Conservation (phyloP, 2,329 filamentous ascomycete genomes). For the Cytospora piceae region DNA sequence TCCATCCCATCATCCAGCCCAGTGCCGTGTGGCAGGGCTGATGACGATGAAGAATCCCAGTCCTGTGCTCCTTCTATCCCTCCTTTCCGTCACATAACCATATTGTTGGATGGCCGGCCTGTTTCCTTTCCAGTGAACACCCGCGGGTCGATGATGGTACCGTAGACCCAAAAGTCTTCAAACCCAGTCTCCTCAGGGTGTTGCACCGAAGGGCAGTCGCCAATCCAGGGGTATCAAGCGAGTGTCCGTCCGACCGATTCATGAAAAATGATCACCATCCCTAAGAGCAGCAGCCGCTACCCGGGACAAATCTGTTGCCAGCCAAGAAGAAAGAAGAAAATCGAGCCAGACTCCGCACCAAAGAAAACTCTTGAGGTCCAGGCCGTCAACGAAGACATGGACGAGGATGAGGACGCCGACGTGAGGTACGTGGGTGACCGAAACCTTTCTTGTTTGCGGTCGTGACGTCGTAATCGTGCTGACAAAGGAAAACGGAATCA, state of each 20-base stretch:
- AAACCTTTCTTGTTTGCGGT: constrained; percentile 29
- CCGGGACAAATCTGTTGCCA: neutral
- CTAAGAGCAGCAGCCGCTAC: constrained; percentile 1
- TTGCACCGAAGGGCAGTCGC: constrained; percentile 1
- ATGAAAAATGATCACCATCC: neutral
- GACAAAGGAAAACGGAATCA: constrained; percentile 22
- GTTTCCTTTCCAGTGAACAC: neutral
- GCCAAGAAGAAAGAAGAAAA: constrained; percentile 8
- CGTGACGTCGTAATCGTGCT: constrained; percentile 30
- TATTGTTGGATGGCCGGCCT: neutral
- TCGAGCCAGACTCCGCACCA: constrained; percentile 22
- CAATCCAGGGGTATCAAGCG: constrained; percentile 12
- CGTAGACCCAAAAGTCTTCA: neutral
- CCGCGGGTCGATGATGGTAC: neutral
- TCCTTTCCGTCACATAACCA: neutral
- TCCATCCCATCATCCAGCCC: constrained; percentile 7
- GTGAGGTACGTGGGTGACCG: constrained; percentile 23
- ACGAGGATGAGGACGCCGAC: constrained; percentile 16
- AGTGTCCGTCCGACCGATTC: constrained; percentile 15
- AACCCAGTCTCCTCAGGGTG: neutral
- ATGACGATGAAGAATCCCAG: constrained; percentile 13
- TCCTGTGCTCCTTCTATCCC: constrained; percentile 3
- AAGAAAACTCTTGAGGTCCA: constrained; percentile 19
- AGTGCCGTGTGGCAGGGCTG: constrained; percentile 23
- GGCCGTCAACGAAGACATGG: constrained; percentile 9